Evolutionary conservation across 768 basidiomycete species (phyloP), one percentile per base, ranked within the genome.

Genomic region (Tubosaeta sp.): DNA sequence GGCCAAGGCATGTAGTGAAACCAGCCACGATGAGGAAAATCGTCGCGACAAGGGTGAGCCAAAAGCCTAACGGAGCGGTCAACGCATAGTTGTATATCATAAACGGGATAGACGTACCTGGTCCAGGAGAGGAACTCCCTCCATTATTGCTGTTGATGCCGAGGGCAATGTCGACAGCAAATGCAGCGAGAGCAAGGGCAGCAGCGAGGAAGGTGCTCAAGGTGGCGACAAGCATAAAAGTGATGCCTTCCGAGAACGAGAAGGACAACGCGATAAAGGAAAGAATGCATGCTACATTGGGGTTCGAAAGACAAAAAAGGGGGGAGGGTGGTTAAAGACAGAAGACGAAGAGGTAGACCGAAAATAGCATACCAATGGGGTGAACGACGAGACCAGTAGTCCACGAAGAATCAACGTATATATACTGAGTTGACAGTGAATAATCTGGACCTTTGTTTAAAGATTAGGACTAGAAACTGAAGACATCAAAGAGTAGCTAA

Each of bases 151-250:
- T 75, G 51, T 75, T 80, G 3, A 73, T 82, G 59, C 72, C 85
- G 27, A 92, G 78, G 13, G 86, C 84, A 53, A 90, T 84, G 65
- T 92, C 87, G 64, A 87, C 80, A 35, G 79, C 78, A 61, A 91
- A 88, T 1, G 87, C 82, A 54, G 89, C 79, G 49, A 90, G 70
- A 3, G 87, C 80, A 39, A 91, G 63, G 19, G 77, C 53, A 1
- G 86, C 83, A 8, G 86, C 86, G 48, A 90, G 72, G 76, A 87
- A 87, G 12, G 88, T 75, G 3, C 69, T 45, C 44, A 81, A 62
- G 14, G 77, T 73, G 1, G 79, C 67, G 42, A 79, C 27, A 19
- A 81, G 68, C 14, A 66, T 71, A 19, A 73, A 32, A 8, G 71
- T 71, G 48, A 79, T 65, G 58, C 83, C 80, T 32, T 77, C 74